phyloP scores from a whole-genome alignment of 805 yeast genomes.

The Helenozyma rhizophorensis region DNA sequence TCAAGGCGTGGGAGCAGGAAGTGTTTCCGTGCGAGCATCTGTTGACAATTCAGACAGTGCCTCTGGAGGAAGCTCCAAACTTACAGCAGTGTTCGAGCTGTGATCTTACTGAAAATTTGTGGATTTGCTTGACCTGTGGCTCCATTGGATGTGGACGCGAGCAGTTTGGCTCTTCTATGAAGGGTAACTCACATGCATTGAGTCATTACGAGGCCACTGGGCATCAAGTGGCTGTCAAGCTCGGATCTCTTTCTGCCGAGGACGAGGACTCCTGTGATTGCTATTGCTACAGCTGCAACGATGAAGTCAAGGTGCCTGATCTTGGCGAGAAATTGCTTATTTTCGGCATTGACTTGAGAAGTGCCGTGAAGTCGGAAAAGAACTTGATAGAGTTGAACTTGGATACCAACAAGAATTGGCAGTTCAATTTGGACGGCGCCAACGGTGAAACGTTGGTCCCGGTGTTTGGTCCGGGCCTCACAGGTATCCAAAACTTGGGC shows the following conservation, averaged over 20 bases:
- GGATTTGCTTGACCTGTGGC: constrained; percentile 94
- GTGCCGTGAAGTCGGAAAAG: constrained; percentile 73
- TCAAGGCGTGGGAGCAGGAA: constrained; percentile 90
- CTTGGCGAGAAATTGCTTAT: constrained; percentile 44
- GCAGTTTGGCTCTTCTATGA: constrained; percentile 81
- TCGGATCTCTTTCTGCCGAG: constrained; percentile 80
- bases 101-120: constrained; percentile 69
- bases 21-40: constrained; percentile 78
- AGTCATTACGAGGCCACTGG: constrained; percentile 53
- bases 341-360: constrained; percentile 63
- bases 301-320: constrained; percentile 76
- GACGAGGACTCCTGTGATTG: constrained; percentile 62
- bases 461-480: constrained; percentile 68
- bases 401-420: constrained; percentile 92
- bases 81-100: constrained; percentile 51
- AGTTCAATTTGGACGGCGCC: constrained; percentile 72
- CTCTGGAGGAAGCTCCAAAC: constrained; percentile 17
- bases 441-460: constrained; percentile 63
- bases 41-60: constrained; percentile 42
- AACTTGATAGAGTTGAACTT: constrained; percentile 83
- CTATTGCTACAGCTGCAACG: constrained; percentile 85
- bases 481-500: constrained; percentile 88
- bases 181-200: constrained; percentile 93
- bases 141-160: constrained; percentile 90
- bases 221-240: constrained; percentile 84